Percentiles rank a stretch among this genome's conserved stretches.
These are phyloP conservation scores for Paramecium primaurelia DNA, from an alignment of 73 alveolate genomes.

Conservation along the genomic window DNA sequence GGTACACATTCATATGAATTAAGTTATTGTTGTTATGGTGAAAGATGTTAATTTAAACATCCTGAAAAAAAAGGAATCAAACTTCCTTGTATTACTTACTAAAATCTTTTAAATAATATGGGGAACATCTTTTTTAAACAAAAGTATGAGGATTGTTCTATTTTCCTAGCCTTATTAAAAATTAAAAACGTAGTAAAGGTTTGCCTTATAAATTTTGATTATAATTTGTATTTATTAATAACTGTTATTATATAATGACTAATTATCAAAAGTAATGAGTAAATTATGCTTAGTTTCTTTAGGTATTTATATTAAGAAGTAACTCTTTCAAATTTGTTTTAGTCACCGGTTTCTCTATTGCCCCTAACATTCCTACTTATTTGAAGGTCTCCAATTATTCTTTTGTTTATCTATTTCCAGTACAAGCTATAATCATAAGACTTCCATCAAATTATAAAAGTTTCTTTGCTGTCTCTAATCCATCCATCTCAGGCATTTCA, in stretches of 20 bases:
- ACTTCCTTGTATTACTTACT: neutral
- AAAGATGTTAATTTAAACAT: constrained; percentile 38
- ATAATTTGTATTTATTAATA: neutral
- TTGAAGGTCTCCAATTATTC: neutral
- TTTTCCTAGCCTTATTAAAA: neutral
- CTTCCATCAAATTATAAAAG: neutral
- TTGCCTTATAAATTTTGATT: neutral
- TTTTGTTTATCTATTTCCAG: neutral
- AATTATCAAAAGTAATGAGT: constrained; percentile 22
- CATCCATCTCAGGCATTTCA: constrained; percentile 51
- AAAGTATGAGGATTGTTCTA: neutral
- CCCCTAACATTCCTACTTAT: neutral
- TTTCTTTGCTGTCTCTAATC: constrained; percentile 5
- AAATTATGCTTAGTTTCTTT: neutral
- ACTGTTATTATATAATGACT: neutral
- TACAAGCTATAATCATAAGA: neutral
- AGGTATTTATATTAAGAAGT: neutral
- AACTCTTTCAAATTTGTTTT: neutral
- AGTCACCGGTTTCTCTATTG: constrained; percentile 14
- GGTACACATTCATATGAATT: neutral
- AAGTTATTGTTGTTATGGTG: constrained; percentile 35
- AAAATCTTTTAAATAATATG: neutral
- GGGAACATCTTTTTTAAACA: neutral
- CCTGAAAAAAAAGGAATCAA: constrained; percentile 11
- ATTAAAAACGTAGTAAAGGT: neutral